These are phyloP conservation scores for Hymenoscyphus scutula DNA, from an alignment of 2,329 filamentous ascomycete genomes.

Conservation along the genomic window DNA sequence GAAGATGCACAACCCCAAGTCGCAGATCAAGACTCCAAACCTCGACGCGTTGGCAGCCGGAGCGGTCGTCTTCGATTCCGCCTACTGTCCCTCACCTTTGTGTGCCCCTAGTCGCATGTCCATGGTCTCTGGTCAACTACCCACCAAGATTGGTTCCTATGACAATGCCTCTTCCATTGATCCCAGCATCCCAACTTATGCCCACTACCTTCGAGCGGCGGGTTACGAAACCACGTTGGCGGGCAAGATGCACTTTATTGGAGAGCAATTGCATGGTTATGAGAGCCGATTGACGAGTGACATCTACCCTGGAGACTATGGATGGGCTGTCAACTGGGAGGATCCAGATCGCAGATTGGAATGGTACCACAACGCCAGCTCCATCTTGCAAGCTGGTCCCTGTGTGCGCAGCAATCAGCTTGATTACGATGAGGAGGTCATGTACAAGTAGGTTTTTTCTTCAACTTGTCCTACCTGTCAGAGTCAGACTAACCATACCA, in stretches of 20 bases:
- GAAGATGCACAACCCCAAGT: slow-evolving; percentile 86
- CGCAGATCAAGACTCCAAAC: slow-evolving; percentile 89
- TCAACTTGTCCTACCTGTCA: background rate
- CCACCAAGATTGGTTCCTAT: slow-evolving; percentile 87
- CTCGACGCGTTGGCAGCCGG: slow-evolving; percentile 77
- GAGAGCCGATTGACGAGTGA: slow-evolving; percentile 91
- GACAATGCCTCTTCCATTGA: slow-evolving; percentile 86
- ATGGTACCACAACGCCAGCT: slow-evolving; percentile 96
- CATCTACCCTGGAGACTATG: slow-evolving; percentile 92
- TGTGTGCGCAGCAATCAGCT: slow-evolving; percentile 92
- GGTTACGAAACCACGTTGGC: slow-evolving; percentile 89
- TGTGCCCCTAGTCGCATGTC: slow-evolving; percentile 92
- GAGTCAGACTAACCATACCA: slow-evolving; percentile 17
- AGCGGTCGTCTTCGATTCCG: slow-evolving; percentile 87
- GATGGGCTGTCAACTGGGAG: slow-evolving; percentile 96
- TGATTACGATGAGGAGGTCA: slow-evolving; percentile 94
- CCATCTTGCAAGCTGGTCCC: slow-evolving; percentile 83
- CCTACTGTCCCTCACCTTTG: slow-evolving; percentile 90
- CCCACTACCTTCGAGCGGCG: slow-evolving; percentile 80
- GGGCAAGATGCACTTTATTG: slow-evolving; percentile 97
- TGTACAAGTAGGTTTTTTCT: slow-evolving; percentile 64
- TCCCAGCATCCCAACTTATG: slow-evolving; percentile 85
- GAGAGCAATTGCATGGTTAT: slow-evolving; percentile 91
- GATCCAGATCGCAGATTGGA: slow-evolving; percentile 81
- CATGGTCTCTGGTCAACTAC: slow-evolving; percentile 88